phyloP scores from a whole-genome alignment of 345 rosid species.

The Acer saccharum region DNA sequence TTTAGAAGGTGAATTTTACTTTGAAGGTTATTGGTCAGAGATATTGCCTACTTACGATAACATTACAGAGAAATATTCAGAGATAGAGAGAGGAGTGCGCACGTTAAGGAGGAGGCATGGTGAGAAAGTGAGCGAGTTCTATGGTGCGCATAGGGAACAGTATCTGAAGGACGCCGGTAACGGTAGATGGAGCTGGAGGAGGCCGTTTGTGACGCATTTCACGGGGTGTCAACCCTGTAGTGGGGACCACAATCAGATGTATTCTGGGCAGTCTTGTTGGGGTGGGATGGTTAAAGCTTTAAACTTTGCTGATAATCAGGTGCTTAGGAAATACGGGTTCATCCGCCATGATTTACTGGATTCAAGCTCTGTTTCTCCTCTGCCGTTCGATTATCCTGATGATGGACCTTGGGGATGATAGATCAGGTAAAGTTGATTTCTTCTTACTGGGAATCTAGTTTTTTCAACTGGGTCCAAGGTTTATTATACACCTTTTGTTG shows the following conservation, averaged over 20 bases:
- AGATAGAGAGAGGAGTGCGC: conserved; percentile 46
- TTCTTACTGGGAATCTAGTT: not conserved
- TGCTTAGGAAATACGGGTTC: conserved; percentile 77
- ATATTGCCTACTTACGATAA: conserved; percentile 51
- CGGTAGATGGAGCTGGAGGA: conserved; percentile 61
- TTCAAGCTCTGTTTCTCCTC: conserved; percentile 50
- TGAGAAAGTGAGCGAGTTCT: conserved; percentile 78
- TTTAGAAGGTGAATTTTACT: conserved; percentile 70
- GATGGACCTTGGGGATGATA: conserved; percentile 62
- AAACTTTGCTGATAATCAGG: conserved; percentile 96
- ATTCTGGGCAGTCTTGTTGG: conserved; percentile 79
- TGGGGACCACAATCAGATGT: conserved; percentile 79
- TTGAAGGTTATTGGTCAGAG: conserved; percentile 82
- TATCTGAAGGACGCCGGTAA: conserved; percentile 47
- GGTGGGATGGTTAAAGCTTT: conserved; percentile 78
- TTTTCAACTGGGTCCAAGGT: not conserved
- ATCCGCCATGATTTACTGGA: conserved; percentile 66
- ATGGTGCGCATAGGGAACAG: conserved; percentile 63
- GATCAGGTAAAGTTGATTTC: conserved; percentile 6
- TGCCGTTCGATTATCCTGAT: conserved; percentile 82
- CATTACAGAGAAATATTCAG: conserved; percentile 55
- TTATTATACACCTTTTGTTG: not conserved
- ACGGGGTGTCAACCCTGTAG: conserved; percentile 97
- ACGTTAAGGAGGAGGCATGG: conserved; percentile 76
- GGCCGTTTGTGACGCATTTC: conserved; percentile 89